These are phyloP conservation scores for Nosema muscidifuracis DNA, from an alignment of 371 early-diverging fungal genomes.

Conservation along the genomic window DNA sequence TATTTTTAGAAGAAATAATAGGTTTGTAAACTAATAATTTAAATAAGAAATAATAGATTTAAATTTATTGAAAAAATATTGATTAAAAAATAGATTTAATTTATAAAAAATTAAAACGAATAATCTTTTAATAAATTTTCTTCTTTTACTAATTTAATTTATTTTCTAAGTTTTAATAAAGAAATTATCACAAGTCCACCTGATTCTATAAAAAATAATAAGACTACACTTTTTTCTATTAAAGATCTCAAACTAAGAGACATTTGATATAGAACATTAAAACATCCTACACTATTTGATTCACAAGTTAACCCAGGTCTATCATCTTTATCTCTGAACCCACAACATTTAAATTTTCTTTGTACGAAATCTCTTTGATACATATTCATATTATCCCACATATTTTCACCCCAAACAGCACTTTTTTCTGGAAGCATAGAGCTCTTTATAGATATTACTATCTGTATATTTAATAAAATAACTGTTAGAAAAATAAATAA, in stretches of 20 bases:
- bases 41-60: too few species aligned
- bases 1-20: too few species aligned
- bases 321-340: constrained; percentile 26
- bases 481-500: constrained; percentile 16
- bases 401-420: constrained; percentile 16
- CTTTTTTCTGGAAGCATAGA: constrained; percentile 21
- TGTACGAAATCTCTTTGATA: constrained; percentile 37
- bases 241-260: not conserved
- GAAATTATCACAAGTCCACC: constrained; percentile 28
- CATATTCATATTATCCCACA: constrained; percentile 27
- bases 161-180: constrained; percentile 35
- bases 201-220: constrained; percentile 42
- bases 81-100: too few species aligned
- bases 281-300: constrained; percentile 2
- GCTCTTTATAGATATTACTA: constrained; percentile 18
- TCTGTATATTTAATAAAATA: constrained; percentile 32
- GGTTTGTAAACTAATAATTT: too few species aligned
- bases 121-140: too few species aligned
- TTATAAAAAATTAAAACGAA: too few species aligned
- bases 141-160: not conserved
- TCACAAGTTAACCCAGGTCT: constrained; percentile 20
- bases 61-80: too few species aligned
- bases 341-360: constrained; percentile 48
- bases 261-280: not conserved
- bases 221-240: constrained; percentile 24